Evolutionary conservation across 257 asterid genomes (phyloP), one percentile per base, ranked within the genome.

Genomic region (Penstemon davidsonii): DNA sequence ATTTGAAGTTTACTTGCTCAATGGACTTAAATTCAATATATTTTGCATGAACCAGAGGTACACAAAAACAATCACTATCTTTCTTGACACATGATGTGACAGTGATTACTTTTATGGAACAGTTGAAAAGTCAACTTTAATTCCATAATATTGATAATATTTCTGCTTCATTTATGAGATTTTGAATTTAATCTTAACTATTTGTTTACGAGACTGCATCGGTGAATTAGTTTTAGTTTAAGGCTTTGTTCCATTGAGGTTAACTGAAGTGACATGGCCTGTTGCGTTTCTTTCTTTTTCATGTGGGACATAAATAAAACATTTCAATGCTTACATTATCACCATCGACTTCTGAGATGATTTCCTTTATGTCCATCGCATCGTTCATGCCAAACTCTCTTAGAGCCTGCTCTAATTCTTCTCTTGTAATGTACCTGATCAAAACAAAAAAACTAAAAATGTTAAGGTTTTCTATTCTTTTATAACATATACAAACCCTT

Each of bases 371-470:
- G 75, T 84, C 88, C 69, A 73, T 73, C 12, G 47, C 90, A 15
- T 75, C 86, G 39, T 67, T 80, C 93, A 86, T 86, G 70, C 93
- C 90, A 58, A 66, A 80, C 40, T 87, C 94, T 55, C 78, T 63
- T 12, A 87, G 90, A 51, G 94, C 94, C 60, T 87, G 94, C 86
- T 87, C 90, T 13, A 87, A 81, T 69, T 87, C 94, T 80, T 87
- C 94, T 8, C 71, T 87, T 4, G 94, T 84, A 60, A 87, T 87
- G 71, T 80, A 87, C 69, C 90, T 87, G 79, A 62, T 55, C 55
- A 55, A 3, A 63, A 10, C n/a, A 41, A 62, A 33, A 53, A 12
- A 25, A 4, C 5, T 19, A 64, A 55, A 5, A 7, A 8, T 47
- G 45, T 62, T 9, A 6, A 13, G 39, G 49, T 33, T 60, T 1